These are phyloP conservation scores for Fusarium sp. DNA, from an alignment of 2,329 filamentous ascomycete genomes.

Conservation along the genomic window DNA sequence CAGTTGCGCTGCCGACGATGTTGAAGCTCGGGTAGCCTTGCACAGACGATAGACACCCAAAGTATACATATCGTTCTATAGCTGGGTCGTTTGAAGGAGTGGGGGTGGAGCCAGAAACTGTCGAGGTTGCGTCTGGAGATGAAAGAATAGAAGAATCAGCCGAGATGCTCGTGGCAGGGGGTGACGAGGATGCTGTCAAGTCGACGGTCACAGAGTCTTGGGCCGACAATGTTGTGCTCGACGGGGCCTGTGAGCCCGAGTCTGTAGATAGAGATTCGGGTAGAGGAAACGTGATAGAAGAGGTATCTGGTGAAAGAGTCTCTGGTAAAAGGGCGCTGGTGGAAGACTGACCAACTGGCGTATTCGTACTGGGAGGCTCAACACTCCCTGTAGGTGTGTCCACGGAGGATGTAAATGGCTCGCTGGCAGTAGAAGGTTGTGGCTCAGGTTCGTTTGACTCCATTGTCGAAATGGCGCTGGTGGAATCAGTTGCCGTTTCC, in stretches of 20 bases:
- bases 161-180: not conserved
- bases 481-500: not conserved
- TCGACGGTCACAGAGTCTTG: not conserved
- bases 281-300: not conserved
- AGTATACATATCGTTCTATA: slow-evolving; percentile 15
- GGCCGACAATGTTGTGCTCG: not conserved
- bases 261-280: not conserved
- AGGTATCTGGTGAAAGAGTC: not conserved
- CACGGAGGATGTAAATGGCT: not conserved
- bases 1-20: not conserved
- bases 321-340: not conserved
- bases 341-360: not conserved
- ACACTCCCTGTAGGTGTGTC: not conserved
- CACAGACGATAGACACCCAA: slow-evolving; percentile 25
- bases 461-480: not conserved
- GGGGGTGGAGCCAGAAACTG: not conserved
- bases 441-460: not conserved
- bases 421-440: not conserved
- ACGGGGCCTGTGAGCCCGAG: not conserved
- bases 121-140: not conserved
- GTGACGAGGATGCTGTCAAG: not conserved
- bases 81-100: slow-evolving; percentile 10
- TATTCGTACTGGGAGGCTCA: not conserved
- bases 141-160: not conserved
- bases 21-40: slow-evolving; percentile 28